Evolutionary conservation across 768 basidiomycete genomes (phyloP), one percentile per base, ranked within the genome.

Genomic region (Terana coerulea): DNA sequence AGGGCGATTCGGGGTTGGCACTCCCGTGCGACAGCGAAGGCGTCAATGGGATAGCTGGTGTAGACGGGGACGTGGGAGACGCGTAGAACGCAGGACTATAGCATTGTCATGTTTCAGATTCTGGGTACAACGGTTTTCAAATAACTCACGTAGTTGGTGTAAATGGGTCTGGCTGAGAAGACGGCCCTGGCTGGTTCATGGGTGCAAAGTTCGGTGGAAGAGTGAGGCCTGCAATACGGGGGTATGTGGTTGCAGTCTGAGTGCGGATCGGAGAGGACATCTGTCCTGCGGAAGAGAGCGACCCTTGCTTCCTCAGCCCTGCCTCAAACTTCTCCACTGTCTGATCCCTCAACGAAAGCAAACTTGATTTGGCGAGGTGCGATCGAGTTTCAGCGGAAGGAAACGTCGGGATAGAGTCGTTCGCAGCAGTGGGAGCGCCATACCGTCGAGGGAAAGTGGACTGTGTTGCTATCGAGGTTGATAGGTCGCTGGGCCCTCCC

Each of bases 41-140:
- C 15, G 47, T 48, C 19, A 26, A 17, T 24, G 47, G 42, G 48
- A 45, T 35, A 21, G 40, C 30, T 10, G 48, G 33, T 10, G 51
- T 52, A 30, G 15, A 29, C 5, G 53, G 47, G 15, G 47, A 54
- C 40, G 53, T 54, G 11, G 47, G 47, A 22, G 53, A 54, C 11
- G 41, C 22, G 25, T 41, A 41, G 31, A 46, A 40, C 11, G 51
- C 44, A 36, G 51, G 51, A 6, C 51, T 52, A 26, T 19, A n/a
- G 22, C n/a, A 17, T 30, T n/a, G 28, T 45, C 26, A 45, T 30
- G 11, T n/a, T 26, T 47, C 17, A 22, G 9, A 6, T 19, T 26
- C 4, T 31, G 40, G 19, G 3, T 22, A n/a, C 21, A 25, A 46
- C 8, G 26, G 12, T 17, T 21, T 14, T 31, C 10, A 7, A 9